Evolutionary conservation across 768 basidiomycete genomes (phyloP).

Genomic region (Collybia sordida): DNA sequence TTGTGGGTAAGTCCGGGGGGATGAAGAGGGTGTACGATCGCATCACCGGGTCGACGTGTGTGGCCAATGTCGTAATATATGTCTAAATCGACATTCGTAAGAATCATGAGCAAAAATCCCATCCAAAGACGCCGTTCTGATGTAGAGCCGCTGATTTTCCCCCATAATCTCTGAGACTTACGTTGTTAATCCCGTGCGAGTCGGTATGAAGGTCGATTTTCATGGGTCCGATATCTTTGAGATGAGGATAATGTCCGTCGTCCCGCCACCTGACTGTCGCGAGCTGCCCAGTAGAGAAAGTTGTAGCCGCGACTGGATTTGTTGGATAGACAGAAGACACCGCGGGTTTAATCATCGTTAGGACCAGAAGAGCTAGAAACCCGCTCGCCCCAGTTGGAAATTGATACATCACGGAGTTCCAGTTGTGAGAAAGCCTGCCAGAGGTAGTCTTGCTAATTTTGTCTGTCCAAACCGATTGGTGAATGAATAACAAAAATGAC

Average conservation of each 20-base stretch:
- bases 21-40: conserved; percentile 29
- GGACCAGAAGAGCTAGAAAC: neutral
- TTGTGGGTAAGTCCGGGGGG: conserved; percentile 24
- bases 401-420: too few relatives aligned
- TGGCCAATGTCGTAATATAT: conserved; percentile 42
- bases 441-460: too few relatives aligned
- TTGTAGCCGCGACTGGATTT: conserved; percentile 43
- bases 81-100: conserved; percentile 26
- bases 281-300: conserved; percentile 42
- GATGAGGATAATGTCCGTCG: conserved; percentile 36
- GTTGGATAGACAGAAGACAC: conserved; percentile 46
- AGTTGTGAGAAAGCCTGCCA: too few relatives aligned
- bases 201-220: conserved; percentile 46
- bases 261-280: conserved; percentile 51
- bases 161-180: conserved; percentile 21
- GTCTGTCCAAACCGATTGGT: too few relatives aligned
- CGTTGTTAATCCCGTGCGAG: conserved; percentile 25
- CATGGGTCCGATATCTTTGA: conserved; percentile 41
- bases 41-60: conserved; percentile 35
- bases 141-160: neutral
- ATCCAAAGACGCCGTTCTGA: neutral
- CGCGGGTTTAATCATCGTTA: neutral
- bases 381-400: too few relatives aligned
- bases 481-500: too few relatives aligned
- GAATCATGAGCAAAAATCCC: neutral